Percentiles rank a stretch among this genome's conserved stretches.
Conservation (phyloP, 2,329 filamentous ascomycete species). For the Botryotinia narcissicola region DNA sequence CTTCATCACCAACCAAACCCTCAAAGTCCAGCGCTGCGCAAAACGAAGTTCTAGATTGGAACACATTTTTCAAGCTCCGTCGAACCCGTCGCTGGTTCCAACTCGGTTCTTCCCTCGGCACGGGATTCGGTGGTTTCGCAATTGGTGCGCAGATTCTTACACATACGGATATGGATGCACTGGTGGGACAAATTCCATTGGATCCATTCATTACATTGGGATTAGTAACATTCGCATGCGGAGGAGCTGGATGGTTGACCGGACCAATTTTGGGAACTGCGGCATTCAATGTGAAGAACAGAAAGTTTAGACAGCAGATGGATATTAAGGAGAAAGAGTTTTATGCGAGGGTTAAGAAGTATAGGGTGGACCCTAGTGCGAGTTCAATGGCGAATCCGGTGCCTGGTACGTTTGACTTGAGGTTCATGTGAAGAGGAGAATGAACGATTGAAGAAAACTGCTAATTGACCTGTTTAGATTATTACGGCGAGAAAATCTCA, state of each 20-base stretch:
- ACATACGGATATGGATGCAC: constrained; percentile 67
- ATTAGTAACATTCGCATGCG: constrained; percentile 71
- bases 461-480: constrained; percentile 53
- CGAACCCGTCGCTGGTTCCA: constrained; percentile 82
- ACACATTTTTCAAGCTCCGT: constrained; percentile 88
- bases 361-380: constrained; percentile 85
- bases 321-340: constrained; percentile 90
- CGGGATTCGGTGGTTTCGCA: constrained; percentile 60
- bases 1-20: constrained; percentile 19
- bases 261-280: constrained; percentile 80
- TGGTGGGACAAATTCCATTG: constrained; percentile 71
- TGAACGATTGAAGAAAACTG: background rate
- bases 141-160: constrained; percentile 65
- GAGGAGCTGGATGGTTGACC: constrained; percentile 81
- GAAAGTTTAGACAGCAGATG: constrained; percentile 69
- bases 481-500: constrained; percentile 97
- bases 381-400: constrained; percentile 87
- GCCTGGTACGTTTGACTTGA: constrained; percentile 38
- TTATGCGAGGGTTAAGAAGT: constrained; percentile 85
- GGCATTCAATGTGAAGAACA: constrained; percentile 74
- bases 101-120: constrained; percentile 69
- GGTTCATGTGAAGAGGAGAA: background rate
- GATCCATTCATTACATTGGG: constrained; percentile 87
- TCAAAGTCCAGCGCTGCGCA: constrained; percentile 9
- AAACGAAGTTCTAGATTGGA: constrained; percentile 63